Conservation (phyloP, 2,329 filamentous ascomycete genomes). For the Neocatenulostroma microsporum region DNA sequence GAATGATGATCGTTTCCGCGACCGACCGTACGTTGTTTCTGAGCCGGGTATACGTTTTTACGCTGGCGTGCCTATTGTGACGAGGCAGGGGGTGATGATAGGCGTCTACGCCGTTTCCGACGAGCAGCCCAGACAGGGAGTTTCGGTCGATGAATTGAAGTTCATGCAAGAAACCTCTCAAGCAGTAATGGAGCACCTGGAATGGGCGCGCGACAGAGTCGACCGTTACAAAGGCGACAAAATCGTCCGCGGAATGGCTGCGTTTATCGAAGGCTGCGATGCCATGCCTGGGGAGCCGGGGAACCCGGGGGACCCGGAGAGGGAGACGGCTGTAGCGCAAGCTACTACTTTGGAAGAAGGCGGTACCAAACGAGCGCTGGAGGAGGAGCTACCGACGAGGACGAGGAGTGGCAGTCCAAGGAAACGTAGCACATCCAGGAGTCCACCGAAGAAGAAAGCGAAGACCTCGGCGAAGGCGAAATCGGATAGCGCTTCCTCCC, state of each 20-base stretch:
- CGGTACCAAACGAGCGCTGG: no score
- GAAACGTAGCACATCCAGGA: no score
- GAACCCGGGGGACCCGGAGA: no score
- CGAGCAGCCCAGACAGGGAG: slow-evolving; percentile 15
- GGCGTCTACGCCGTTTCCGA: slow-evolving; percentile 28
- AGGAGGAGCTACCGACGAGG: no score
- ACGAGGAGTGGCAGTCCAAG: no score
- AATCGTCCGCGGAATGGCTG: slow-evolving; percentile 18
- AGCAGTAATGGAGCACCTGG: slow-evolving; percentile 29
- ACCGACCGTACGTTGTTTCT: slow-evolving; percentile 24
- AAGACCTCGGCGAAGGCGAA: no score
- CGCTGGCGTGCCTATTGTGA: slow-evolving; percentile 27
- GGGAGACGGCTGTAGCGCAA: no score
- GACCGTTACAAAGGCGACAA: slow-evolving; percentile 21
- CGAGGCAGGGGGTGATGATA: slow-evolving; percentile 28
- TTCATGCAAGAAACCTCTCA: slow-evolving; percentile 27
- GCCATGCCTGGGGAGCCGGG: no score
- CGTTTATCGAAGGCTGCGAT: slow-evolving; percentile 19
- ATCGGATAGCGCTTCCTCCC: slow-evolving; percentile 15
- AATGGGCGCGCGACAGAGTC: slow-evolving; percentile 29
- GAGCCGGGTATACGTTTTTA: slow-evolving; percentile 28
- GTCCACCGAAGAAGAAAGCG: no score
- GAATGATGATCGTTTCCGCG: slow-evolving; percentile 27
- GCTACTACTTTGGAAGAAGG: no score
- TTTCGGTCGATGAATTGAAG: slow-evolving; percentile 16